Percentiles rank a stretch among this genome's conserved stretches.
phyloP scores from a whole-genome alignment of 768 basidiomycete species.

The Kwoniella sp. region DNA sequence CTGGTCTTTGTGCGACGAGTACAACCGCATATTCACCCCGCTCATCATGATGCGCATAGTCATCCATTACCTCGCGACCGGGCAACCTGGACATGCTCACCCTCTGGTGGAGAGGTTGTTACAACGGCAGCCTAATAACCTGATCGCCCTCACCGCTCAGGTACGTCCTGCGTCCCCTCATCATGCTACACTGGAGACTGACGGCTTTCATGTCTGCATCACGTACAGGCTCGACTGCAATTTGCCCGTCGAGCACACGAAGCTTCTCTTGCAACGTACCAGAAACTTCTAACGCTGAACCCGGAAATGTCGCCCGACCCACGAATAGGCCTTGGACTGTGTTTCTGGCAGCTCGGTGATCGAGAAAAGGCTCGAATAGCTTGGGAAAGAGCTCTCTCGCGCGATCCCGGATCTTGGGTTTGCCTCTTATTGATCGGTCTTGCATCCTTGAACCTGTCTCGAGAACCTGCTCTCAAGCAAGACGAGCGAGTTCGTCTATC shows the following conservation, averaged over 20 bases:
- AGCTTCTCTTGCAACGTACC: slow-evolving; percentile 80
- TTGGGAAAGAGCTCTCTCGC: slow-evolving; percentile 76
- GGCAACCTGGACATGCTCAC: slow-evolving; percentile 78
- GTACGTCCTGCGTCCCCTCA: slow-evolving; percentile 56
- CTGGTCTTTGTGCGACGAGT: background rate
- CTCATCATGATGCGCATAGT: slow-evolving; percentile 59
- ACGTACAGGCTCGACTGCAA: slow-evolving; percentile 74
- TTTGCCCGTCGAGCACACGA: slow-evolving; percentile 76
- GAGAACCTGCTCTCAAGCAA: slow-evolving; percentile 67
- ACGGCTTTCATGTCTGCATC: slow-evolving; percentile 2
- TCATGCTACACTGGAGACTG: too few species aligned
- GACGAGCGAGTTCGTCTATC: slow-evolving; percentile 61
- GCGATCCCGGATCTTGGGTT: slow-evolving; percentile 80
- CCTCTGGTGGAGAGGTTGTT: slow-evolving; percentile 80
- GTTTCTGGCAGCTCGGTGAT: slow-evolving; percentile 86
- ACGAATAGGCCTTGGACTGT: slow-evolving; percentile 91
- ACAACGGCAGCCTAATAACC: slow-evolving; percentile 74
- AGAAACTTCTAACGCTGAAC: slow-evolving; percentile 74
- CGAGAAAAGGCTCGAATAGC: slow-evolving; percentile 79
- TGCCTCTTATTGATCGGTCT: slow-evolving; percentile 81
- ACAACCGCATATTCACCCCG: background rate
- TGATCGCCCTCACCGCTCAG: slow-evolving; percentile 85
- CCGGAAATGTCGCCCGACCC: slow-evolving; percentile 87
- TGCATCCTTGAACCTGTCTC: slow-evolving; percentile 82
- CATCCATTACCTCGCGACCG: slow-evolving; percentile 76